Conservation (phyloP, 1,139 yeast genomes). For the Hanseniaspora uvarum region DNA sequence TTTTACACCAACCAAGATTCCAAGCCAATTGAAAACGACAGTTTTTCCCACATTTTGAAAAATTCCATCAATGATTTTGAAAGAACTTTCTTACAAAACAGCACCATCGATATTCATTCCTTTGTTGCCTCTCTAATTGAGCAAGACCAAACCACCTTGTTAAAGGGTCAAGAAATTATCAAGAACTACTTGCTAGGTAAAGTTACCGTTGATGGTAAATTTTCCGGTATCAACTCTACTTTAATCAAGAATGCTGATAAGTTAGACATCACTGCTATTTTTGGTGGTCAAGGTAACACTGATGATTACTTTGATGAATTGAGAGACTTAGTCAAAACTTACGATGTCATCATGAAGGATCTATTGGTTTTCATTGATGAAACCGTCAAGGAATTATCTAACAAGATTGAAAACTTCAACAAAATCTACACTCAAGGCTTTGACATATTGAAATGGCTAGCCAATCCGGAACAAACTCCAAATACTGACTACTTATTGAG, state of each 20-base stretch:
- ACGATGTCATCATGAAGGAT: constrained; percentile 64
- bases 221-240: constrained; percentile 49
- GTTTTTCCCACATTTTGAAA: constrained; percentile 13
- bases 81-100: constrained; percentile 56
- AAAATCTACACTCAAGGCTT: constrained; percentile 91
- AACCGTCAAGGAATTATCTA: constrained; percentile 57
- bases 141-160: constrained; percentile 48
- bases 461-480: constrained; percentile 76
- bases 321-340: constrained; percentile 68
- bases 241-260: constrained; percentile 48
- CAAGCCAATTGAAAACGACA: constrained; percentile 15
- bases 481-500: constrained; percentile 77
- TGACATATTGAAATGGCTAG: constrained; percentile 78
- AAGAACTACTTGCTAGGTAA: constrained; percentile 58
- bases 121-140: constrained; percentile 62
- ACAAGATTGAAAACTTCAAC: constrained; percentile 65
- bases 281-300: constrained; percentile 98
- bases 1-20: constrained; percentile 36
- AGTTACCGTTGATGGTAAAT: constrained; percentile 37
- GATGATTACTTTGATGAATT: constrained; percentile 96
- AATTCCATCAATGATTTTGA: constrained; percentile 55
- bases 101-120: constrained; percentile 63
- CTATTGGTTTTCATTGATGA: constrained; percentile 61
- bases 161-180: constrained; percentile 63
- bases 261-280: constrained; percentile 55